phyloP scores from a whole-genome alignment of 2,329 filamentous ascomycete genomes.

The Colletotrichum acutatum region DNA sequence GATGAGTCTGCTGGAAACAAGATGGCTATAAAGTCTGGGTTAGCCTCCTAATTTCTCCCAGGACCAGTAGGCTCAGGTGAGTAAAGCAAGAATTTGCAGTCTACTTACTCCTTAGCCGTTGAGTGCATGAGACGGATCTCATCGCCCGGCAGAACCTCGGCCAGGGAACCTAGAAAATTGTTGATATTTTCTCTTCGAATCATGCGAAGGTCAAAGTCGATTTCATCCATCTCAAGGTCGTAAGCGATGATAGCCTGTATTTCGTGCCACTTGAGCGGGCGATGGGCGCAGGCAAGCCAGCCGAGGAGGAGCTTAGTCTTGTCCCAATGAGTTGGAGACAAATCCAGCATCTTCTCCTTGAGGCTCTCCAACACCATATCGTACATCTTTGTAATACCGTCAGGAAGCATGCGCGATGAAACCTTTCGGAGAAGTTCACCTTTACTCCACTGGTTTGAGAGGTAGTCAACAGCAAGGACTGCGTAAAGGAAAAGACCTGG shows the following conservation, averaged over 20 bases:
- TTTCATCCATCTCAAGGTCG: constrained; percentile 4
- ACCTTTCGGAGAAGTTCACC: constrained; percentile 38
- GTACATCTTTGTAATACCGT: constrained; percentile 30
- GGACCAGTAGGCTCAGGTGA: too few relatives aligned
- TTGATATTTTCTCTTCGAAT: constrained; percentile 41
- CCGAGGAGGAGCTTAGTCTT: constrained; percentile 47
- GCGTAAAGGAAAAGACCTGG: constrained; percentile 48
- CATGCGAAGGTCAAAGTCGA: constrained; percentile 37
- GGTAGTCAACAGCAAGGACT: constrained; percentile 43
- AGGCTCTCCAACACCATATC: constrained; percentile 39
- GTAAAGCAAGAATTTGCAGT: neutral
- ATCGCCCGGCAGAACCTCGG: constrained; percentile 44
- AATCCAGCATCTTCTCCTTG: neutral
- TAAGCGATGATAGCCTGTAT: constrained; percentile 50
- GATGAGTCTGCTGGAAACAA: constrained; percentile 41
- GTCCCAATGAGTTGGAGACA: constrained; percentile 35
- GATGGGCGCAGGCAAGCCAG: constrained; percentile 52
- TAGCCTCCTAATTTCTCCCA: neutral
- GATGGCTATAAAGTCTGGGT: constrained; percentile 32
- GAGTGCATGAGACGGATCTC: constrained; percentile 51
- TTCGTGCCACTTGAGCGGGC: constrained; percentile 53
- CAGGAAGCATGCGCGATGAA: constrained; percentile 32
- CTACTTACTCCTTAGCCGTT: constrained; percentile 47
- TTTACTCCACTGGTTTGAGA: constrained; percentile 39
- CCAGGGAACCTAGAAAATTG: constrained; percentile 49